Conservation (phyloP, 495 filamentous ascomycete genomes). For the Pseudomonodictys pantanalensis region DNA sequence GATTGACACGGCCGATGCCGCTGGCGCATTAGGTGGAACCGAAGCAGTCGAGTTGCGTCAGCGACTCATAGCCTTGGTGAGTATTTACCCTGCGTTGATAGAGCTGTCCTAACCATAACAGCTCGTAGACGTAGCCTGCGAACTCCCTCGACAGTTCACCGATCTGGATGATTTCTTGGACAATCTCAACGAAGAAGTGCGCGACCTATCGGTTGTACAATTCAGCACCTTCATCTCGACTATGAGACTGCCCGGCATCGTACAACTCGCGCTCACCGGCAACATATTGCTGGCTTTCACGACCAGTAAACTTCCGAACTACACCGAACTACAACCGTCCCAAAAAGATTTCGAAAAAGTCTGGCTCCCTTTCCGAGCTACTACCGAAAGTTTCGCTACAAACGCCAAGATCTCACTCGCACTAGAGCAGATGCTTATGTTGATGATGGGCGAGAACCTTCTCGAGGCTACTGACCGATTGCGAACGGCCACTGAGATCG, state of each 20-base stretch:
- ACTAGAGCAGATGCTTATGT: conserved; percentile 63
- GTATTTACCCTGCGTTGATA: conserved; percentile 60
- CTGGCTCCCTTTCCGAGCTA: conserved; percentile 72
- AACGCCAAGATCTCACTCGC: conserved; percentile 79
- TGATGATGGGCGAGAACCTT: conserved; percentile 33
- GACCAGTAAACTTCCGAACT: conserved; percentile 52
- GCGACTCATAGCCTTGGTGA: conserved; percentile 43
- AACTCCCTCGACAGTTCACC: conserved; percentile 35
- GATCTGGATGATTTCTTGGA: conserved; percentile 61
- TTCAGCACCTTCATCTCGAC: conserved; percentile 69
- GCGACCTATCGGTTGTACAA: conserved; percentile 62
- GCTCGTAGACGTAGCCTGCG: conserved; percentile 50
- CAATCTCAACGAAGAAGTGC: conserved; percentile 61
- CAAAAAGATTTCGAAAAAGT: conserved; percentile 54
- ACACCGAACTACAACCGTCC: conserved; percentile 44
- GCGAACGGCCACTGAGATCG: conserved; percentile 54
- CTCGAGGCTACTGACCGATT: conserved; percentile 49
- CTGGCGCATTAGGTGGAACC: conserved; percentile 42
- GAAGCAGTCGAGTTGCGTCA: conserved; percentile 45
- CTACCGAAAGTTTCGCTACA: conserved; percentile 58
- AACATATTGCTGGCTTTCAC: conserved; percentile 62
- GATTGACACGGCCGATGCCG: neutral
- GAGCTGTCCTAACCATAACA: conserved; percentile 31
- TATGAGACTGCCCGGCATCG: conserved; percentile 45
- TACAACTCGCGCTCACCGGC: conserved; percentile 62